phyloP scores from a whole-genome alignment of 2,329 filamentous ascomycete species.

The Fulvia fulva region DNA sequence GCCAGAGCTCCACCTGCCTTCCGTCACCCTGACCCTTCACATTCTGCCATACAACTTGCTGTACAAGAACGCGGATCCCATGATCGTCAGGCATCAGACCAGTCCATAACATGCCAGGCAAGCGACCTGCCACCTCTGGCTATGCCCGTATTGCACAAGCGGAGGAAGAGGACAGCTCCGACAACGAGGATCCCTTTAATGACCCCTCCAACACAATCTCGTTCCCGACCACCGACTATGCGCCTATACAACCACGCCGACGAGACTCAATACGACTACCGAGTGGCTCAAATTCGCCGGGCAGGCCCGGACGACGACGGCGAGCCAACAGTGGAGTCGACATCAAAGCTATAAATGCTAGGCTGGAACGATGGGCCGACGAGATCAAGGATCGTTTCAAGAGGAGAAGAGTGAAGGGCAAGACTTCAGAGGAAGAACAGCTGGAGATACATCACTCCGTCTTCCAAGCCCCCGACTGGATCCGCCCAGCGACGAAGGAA shows the following conservation, averaged over 20 bases:
- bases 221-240: slow-evolving; percentile 37
- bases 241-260: slow-evolving; percentile 44
- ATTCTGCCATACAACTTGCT: not conserved
- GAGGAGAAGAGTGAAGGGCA: slow-evolving; percentile 70
- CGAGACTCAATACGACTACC: slow-evolving; percentile 43
- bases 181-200: slow-evolving; percentile 37
- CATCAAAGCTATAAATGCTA: slow-evolving; percentile 95
- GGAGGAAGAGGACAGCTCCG: slow-evolving; percentile 43
- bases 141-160: slow-evolving; percentile 52
- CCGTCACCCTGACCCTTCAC: not conserved
- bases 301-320: slow-evolving; percentile 43
- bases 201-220: slow-evolving; percentile 33
- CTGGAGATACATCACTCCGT: slow-evolving; percentile 97
- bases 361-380: slow-evolving; percentile 93
- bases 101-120: slow-evolving; percentile 35
- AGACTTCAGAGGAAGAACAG: slow-evolving; percentile 72
- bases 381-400: slow-evolving; percentile 98
- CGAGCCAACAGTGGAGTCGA: slow-evolving; percentile 87
- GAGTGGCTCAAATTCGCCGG: slow-evolving; percentile 32
- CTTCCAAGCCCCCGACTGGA: slow-evolving; percentile 86
- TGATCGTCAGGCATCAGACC: not conserved
- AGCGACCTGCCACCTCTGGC: slow-evolving; percentile 45
- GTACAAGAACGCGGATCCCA: not conserved
- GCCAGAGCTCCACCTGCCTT: not conserved
- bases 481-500: slow-evolving; percentile 74